Evolutionary conservation across 164 flowering plant genomes (phyloP).

Genomic region (Stephania cephalantha): DNA sequence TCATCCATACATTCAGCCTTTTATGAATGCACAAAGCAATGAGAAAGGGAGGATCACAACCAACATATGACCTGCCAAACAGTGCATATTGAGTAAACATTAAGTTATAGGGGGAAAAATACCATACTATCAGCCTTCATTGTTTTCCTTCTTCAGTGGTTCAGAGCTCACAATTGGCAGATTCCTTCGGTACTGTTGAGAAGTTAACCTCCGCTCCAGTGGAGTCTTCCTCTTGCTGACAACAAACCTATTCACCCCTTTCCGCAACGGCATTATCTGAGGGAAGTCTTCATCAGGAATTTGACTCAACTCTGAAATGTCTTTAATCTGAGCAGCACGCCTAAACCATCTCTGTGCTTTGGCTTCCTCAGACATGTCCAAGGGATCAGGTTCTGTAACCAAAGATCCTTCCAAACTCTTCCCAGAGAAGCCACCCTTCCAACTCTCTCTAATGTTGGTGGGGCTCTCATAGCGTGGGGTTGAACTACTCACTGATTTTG

Average conservation of each 20-base stretch:
- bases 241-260: constrained; percentile 93
- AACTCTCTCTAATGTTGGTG: constrained; percentile 23
- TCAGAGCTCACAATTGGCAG: constrained; percentile 70
- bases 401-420: constrained; percentile 92
- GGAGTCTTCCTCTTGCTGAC: constrained; percentile 99
- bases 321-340: constrained; percentile 91
- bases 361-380: constrained; percentile 99
- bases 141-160: constrained; percentile 44
- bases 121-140: constrained; percentile 30
- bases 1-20: not conserved
- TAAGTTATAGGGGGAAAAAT: not conserved
- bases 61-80: not conserved
- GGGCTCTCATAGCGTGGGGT: constrained; percentile 17
- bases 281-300: constrained; percentile 98
- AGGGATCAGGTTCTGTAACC: constrained; percentile 76
- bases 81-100: not conserved
- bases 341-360: constrained; percentile 93
- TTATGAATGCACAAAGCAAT: not conserved
- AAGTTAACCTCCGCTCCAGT: constrained; percentile 80
- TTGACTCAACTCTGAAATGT: constrained; percentile 88
- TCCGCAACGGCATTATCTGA: constrained; percentile 96
- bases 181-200: constrained; percentile 76
- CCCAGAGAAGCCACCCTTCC: constrained; percentile 39
- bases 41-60: not conserved
- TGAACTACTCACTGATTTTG: constrained; percentile 13